Base-by-base conservation (phyloP, 1,284 basidiomycete species). In the Malassezia restricta region DNA sequence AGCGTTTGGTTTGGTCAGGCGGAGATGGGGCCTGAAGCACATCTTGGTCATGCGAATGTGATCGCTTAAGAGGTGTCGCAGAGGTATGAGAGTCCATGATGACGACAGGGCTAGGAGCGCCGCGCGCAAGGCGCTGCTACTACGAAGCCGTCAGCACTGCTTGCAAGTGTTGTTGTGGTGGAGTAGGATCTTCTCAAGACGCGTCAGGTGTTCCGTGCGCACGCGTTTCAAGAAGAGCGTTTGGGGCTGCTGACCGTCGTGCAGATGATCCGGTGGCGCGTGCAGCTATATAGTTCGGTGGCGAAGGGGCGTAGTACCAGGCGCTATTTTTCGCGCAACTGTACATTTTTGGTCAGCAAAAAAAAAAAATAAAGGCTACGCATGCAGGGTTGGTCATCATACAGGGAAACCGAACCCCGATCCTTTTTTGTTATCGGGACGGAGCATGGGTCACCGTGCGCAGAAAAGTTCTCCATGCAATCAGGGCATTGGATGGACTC, bases 231-330 rank as follows among this genome's bases (percentile, higher is more conserved):
- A 24, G 35, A 47, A 20, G 20, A 24, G 20, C 20, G 20, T 24
- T 24, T 33, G 29, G 33, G 33, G 30, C 28, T 30, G 44, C 51
- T 40, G 45, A 43, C 47, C 32, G 30, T 47, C 17, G 33, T 38
- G 35, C n/a, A 40, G 39, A 40, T 15, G 39, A 24, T 24, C n/a
- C 24, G 47, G 33, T 45, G 42, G 48, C 15, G 44, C 32, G 20
- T 49, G 47, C 39, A 54, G 47, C 52, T 54, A 41, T 54, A 54
- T 27, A 54, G 52, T 54, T 54, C 52, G 52, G 40, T 49, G 33
- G 40, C 41, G 42, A 40, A 38, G 42, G 9, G 15, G 40, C 39
- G 37, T 15, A 35, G 33, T 39, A 28, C 15, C 39, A 42, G 28
- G 47, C 40, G 15, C 33, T 3, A 12, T 35, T 35, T 35, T 11